These are phyloP conservation scores for Leccinum ponderosum DNA, from an alignment of 1,284 basidiomycete species.

Conservation along the genomic window DNA sequence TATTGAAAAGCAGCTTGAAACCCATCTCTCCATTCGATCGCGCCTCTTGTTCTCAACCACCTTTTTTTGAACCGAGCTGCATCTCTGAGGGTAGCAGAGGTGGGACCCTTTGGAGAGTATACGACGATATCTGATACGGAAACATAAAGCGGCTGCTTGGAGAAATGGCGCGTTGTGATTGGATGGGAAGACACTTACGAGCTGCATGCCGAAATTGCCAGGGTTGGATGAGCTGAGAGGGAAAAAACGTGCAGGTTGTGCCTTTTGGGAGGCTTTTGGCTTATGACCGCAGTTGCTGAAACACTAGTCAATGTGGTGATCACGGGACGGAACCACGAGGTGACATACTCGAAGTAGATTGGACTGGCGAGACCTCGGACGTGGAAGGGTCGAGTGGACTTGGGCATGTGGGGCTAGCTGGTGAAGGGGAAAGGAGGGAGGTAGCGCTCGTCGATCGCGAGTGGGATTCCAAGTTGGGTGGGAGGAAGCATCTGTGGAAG, in stretches of 20 bases:
- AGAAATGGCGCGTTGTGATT: slow-evolving; percentile 7
- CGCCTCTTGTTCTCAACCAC: slow-evolving; percentile 41
- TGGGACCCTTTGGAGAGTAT: slow-evolving; percentile 50
- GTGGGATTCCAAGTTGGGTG: slow-evolving; percentile 15
- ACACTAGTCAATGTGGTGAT: slow-evolving; percentile 10
- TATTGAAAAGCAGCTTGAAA: slow-evolving; percentile 17
- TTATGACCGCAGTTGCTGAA: slow-evolving; percentile 4
- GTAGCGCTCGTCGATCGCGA: slow-evolving; percentile 35
- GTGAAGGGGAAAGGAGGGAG: slow-evolving; percentile 24
- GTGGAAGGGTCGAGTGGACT: slow-evolving; percentile 1
- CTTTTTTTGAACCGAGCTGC: slow-evolving; percentile 39
- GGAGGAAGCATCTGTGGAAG: slow-evolving; percentile 25
- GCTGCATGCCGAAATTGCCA: slow-evolving; percentile 81
- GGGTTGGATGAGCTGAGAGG: slow-evolving; percentile 43
- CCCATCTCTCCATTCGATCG: slow-evolving; percentile 35
- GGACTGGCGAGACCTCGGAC: slow-evolving; percentile 7
- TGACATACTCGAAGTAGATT: slow-evolving; percentile 7
- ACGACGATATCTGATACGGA: slow-evolving; percentile 66
- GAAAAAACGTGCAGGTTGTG: slow-evolving; percentile 50
- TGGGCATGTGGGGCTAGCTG: slow-evolving; percentile 14
- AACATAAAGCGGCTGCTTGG: slow-evolving; percentile 52
- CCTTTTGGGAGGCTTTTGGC: slow-evolving; percentile 14
- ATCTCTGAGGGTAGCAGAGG: slow-evolving; percentile 41
- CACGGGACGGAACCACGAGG: background rate
- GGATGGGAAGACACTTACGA: slow-evolving; percentile 50